Conservation (phyloP, 2,329 filamentous ascomycete species). For the Penicillium fuscoglaucum region DNA sequence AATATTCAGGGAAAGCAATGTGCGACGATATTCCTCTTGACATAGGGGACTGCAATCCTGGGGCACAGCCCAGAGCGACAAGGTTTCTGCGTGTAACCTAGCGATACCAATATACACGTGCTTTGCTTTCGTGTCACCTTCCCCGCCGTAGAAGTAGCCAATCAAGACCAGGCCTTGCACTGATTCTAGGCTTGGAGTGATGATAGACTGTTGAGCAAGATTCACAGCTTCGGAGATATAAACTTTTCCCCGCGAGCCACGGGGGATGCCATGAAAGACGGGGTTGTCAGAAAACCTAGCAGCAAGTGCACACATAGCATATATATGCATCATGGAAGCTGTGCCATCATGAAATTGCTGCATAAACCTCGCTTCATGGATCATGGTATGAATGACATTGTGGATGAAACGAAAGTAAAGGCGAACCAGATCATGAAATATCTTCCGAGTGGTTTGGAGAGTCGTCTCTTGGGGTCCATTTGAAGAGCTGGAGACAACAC, state of each 20-base stretch:
- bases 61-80: slow-evolving; percentile 8
- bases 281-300: slow-evolving; percentile 23
- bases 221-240: slow-evolving; percentile 16
- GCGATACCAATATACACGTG: slow-evolving; percentile 25
- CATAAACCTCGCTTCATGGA: slow-evolving; percentile 24
- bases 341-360: slow-evolving; percentile 17
- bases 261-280: not conserved
- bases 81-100: slow-evolving; percentile 22
- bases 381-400: slow-evolving; percentile 26
- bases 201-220: slow-evolving; percentile 14
- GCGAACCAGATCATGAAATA: slow-evolving; percentile 15
- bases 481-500: not conserved
- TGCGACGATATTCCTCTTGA: slow-evolving; percentile 22
- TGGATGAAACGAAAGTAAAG: slow-evolving; percentile 27
- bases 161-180: slow-evolving; percentile 21
- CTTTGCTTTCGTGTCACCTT: slow-evolving; percentile 21
- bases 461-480: not conserved
- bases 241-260: slow-evolving; percentile 16
- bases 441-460: not conserved
- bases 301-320: slow-evolving; percentile 26
- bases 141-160: slow-evolving; percentile 22
- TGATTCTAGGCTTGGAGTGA: slow-evolving; percentile 20
- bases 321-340: slow-evolving; percentile 19
- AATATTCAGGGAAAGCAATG: slow-evolving; percentile 23
- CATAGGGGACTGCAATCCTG: not conserved